These are phyloP conservation scores for Boletus tylopilopsis DNA, from an alignment of 768 basidiomycete species.

Conservation along the genomic window DNA sequence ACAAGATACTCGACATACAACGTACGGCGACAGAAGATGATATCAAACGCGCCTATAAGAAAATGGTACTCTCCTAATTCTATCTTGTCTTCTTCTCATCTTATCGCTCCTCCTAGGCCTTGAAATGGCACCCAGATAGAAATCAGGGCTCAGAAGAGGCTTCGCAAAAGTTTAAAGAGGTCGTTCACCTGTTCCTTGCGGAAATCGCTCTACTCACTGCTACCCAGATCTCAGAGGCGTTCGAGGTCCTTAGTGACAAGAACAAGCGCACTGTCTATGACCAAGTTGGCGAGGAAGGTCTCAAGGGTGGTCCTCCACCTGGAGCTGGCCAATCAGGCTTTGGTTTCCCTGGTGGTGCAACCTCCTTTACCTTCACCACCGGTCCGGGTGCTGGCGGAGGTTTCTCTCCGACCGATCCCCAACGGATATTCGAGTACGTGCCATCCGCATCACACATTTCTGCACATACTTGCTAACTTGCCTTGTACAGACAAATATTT, in stretches of 20 bases:
- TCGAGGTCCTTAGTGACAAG: conserved; percentile 89
- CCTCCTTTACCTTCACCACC: conserved; percentile 56
- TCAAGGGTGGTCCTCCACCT: conserved; percentile 71
- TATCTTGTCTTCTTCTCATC: neutral
- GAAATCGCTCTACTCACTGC: neutral
- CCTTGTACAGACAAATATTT: conserved; percentile 53
- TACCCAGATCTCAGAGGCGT: conserved; percentile 84
- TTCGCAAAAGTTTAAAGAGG: conserved; percentile 89
- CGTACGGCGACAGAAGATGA: conserved; percentile 77
- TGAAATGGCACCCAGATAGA: conserved; percentile 96
- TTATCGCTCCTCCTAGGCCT: conserved; percentile 44
- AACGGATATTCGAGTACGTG: conserved; percentile 85
- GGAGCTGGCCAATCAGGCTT: conserved; percentile 45
- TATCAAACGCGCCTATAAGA: conserved; percentile 94
- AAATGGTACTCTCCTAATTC: conserved; percentile 60
- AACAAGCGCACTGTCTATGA: conserved; percentile 85
- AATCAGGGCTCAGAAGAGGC: conserved; percentile 85
- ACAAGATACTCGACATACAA: conserved; percentile 72
- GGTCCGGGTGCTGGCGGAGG: conserved; percentile 43
- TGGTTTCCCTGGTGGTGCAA: conserved; percentile 46
- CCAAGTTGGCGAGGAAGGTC: conserved; percentile 92
- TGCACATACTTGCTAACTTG: conserved; percentile 2
- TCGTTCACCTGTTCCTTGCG: conserved; percentile 23
- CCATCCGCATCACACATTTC: neutral
- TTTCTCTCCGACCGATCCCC: conserved; percentile 78